Evolutionary conservation across 2,329 filamentous ascomycete species (phyloP).

Genomic region (Drechslerella stenobrocha): DNA sequence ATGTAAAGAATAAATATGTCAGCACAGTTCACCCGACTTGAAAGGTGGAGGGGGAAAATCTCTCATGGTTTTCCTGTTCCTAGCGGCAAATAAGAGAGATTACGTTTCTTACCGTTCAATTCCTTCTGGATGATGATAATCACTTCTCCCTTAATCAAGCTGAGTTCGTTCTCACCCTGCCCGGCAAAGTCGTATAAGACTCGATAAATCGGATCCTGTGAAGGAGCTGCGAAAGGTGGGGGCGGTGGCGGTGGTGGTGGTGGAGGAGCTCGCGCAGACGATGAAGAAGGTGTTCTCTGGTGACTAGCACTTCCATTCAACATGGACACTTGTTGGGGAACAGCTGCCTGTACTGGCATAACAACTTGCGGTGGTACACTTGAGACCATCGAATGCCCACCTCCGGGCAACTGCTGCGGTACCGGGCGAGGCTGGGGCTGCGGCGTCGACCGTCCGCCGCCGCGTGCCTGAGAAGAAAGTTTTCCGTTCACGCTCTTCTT

Average conservation of each 20-base stretch:
- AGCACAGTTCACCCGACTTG: slow-evolving; percentile 1
- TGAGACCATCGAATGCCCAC: slow-evolving; percentile 55
- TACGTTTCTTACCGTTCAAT: slow-evolving; percentile 73
- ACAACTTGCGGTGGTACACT: slow-evolving; percentile 15
- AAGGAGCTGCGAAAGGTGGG: slow-evolving; percentile 66
- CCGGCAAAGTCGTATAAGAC: slow-evolving; percentile 90
- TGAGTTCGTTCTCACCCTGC: slow-evolving; percentile 77
- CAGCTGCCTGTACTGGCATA: slow-evolving; percentile 7
- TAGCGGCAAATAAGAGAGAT: neutral
- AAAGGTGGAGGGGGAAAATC: slow-evolving; percentile 1
- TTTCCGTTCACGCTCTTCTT: slow-evolving; percentile 80
- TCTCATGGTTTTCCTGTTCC: slow-evolving; percentile 11
- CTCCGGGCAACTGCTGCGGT: slow-evolving; percentile 36
- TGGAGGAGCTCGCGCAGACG: slow-evolving; percentile 59
- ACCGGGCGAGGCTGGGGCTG: slow-evolving; percentile 53
- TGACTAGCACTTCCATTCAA: slow-evolving; percentile 28
- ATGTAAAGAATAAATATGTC: slow-evolving; percentile 54
- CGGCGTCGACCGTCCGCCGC: slow-evolving; percentile 60
- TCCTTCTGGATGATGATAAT: slow-evolving; percentile 93
- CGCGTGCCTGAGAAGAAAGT: slow-evolving; percentile 65
- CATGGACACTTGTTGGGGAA: slow-evolving; percentile 16
- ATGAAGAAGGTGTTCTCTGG: slow-evolving; percentile 31
- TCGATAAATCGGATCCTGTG: slow-evolving; percentile 77
- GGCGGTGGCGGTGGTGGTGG: slow-evolving; percentile 66
- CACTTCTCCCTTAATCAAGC: slow-evolving; percentile 75